Conservation (phyloP, 192 early-diverging fungal species). For the Coemansia reversa region DNA sequence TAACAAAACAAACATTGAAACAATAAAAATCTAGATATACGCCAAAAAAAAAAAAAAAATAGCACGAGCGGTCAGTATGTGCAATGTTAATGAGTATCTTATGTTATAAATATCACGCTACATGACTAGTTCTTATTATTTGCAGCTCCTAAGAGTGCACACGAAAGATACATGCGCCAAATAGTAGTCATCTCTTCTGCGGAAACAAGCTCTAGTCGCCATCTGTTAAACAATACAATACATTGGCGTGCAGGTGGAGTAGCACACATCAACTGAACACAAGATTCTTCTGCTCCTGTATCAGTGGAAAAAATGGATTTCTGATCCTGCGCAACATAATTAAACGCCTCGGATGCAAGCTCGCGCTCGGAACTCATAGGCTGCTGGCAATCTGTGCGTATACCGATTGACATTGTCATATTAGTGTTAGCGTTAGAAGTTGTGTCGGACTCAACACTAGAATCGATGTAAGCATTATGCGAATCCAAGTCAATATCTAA, state of each 20-base stretch:
- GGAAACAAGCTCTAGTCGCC: conserved; percentile 46
- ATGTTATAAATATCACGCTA: too few species aligned
- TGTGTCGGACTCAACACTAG: conserved; percentile 3
- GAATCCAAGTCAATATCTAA: too few species aligned
- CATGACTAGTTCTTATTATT: conserved; percentile 17
- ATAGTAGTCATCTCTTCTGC: conserved; percentile 39
- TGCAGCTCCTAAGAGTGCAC: conserved; percentile 37
- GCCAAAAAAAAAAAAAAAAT: too few species aligned
- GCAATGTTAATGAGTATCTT: too few species aligned
- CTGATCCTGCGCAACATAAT: conserved; percentile 32
- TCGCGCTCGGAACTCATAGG: background rate
- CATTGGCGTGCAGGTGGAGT: conserved; percentile 41
- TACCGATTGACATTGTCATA: conserved; percentile 12
- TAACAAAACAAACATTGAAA: too few species aligned
- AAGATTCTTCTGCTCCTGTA: conserved; percentile 18
- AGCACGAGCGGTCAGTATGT: too few species aligned
- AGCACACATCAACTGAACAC: conserved; percentile 51
- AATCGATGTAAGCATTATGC: background rate
- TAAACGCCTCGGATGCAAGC: conserved; percentile 37
- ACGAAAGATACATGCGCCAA: conserved; percentile 55
- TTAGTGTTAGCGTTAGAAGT: background rate
- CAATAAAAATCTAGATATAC: too few species aligned
- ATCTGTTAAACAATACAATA: conserved; percentile 27
- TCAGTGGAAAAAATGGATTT: conserved; percentile 17
- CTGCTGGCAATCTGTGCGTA: conserved; percentile 13